These are phyloP conservation scores for Ogataea siamensis DNA, from an alignment of 805 yeast genomes.

Conservation along the genomic window DNA sequence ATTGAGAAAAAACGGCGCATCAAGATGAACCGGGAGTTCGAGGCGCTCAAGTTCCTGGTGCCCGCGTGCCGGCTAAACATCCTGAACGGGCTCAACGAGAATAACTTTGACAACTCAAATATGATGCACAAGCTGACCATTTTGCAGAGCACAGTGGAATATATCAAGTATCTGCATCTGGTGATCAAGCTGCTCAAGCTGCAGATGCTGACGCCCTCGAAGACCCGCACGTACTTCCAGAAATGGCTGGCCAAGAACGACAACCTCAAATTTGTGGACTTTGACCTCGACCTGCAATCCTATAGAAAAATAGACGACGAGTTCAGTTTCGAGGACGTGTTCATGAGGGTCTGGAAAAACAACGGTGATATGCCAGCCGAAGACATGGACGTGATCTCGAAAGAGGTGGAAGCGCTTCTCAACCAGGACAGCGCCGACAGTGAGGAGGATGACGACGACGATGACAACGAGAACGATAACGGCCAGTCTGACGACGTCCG, in stretches of 20 bases:
- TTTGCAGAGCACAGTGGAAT: constrained; percentile 79
- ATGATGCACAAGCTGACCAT: constrained; percentile 76
- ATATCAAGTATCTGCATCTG: constrained; percentile 66
- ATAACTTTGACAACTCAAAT: constrained; percentile 32
- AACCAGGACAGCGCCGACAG: constrained; percentile 8
- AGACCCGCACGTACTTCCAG: constrained; percentile 24
- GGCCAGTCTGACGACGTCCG: too few relatives aligned
- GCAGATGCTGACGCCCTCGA: constrained; percentile 35
- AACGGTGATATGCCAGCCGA: constrained; percentile 25
- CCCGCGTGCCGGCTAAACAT: constrained; percentile 70
- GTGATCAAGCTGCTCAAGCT: constrained; percentile 50
- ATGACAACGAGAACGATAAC: too few relatives aligned
- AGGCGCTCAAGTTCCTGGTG: constrained; percentile 69
- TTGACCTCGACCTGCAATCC: constrained; percentile 56
- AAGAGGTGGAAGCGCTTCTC: constrained; percentile 19
- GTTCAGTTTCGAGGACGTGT: constrained; percentile 46
- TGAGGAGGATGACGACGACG: too few relatives aligned
- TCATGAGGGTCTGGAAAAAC: constrained; percentile 30
- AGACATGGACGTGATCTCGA: constrained; percentile 30
- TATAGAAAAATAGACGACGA: constrained; percentile 60
- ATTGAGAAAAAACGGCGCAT: constrained; percentile 78
- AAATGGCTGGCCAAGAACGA: constrained; percentile 37
- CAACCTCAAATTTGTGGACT: constrained; percentile 45
- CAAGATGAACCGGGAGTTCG: constrained; percentile 80
- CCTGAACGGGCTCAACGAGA: constrained; percentile 26